These are phyloP conservation scores for Microsporum audouinii DNA, from an alignment of 2,329 filamentous ascomycete genomes.

Conservation along the genomic window DNA sequence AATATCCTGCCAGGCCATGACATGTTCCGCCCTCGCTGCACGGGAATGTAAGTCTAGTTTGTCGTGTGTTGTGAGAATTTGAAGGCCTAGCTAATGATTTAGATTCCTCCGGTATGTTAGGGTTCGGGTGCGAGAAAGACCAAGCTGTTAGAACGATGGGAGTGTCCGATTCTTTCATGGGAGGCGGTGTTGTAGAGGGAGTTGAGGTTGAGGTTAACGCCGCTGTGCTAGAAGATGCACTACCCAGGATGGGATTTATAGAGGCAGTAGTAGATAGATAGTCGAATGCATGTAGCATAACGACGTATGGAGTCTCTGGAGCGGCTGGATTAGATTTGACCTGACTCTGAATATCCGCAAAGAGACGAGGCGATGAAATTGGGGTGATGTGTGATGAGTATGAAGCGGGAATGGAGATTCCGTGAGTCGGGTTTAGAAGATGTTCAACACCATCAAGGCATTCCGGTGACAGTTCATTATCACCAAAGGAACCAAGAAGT, in stretches of 20 bases:
- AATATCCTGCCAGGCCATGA: constrained; percentile 87
- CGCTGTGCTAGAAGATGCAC: constrained; percentile 9
- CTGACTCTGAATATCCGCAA: constrained; percentile 65
- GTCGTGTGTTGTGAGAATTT: constrained; percentile 86
- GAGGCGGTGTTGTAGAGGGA: constrained; percentile 19
- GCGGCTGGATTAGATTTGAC: constrained; percentile 53
- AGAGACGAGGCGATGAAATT: constrained; percentile 73
- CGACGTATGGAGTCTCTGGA: constrained; percentile 87
- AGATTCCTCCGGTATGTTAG: constrained; percentile 26
- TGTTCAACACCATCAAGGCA: constrained; percentile 93
- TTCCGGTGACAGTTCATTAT: constrained; percentile 94
- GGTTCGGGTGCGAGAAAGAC: constrained; percentile 35
- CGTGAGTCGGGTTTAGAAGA: constrained; percentile 65
- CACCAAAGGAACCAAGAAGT: constrained; percentile 80
- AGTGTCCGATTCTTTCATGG: constrained; percentile 24
- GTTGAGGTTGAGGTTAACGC: constrained; percentile 7
- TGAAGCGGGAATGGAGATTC: constrained; percentile 84
- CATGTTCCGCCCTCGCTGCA: constrained; percentile 69
- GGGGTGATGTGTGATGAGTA: constrained; percentile 94
- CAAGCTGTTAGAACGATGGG: constrained; percentile 35
- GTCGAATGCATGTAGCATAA: constrained; percentile 81
- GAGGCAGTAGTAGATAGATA: constrained; percentile 57
- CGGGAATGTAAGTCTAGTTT: constrained; percentile 65
- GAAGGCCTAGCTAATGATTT: constrained; percentile 43
- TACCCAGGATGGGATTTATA: constrained; percentile 5